These are phyloP conservation scores for Rhodosporidiobolus odoratus DNA, from an alignment of 768 basidiomycete genomes.

Conservation along the genomic window DNA sequence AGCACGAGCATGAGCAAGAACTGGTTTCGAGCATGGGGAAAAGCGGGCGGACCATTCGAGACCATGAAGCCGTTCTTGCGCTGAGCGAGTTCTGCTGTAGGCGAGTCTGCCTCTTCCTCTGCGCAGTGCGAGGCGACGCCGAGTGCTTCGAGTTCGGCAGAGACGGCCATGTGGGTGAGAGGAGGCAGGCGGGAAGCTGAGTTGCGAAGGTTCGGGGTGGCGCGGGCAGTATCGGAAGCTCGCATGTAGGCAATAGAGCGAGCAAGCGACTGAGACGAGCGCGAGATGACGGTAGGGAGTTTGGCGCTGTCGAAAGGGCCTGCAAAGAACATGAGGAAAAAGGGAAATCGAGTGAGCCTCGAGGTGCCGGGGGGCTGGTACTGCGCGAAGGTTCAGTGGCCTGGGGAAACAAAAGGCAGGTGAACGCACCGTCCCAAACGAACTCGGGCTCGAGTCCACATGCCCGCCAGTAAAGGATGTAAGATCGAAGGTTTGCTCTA, in stretches of 20 bases:
- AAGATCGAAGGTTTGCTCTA: neutral
- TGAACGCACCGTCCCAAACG: slow-evolving; percentile 31
- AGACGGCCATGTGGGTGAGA: slow-evolving; percentile 18
- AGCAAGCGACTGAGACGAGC: slow-evolving; percentile 20
- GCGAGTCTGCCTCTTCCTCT: slow-evolving; percentile 31
- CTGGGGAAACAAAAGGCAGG: no score
- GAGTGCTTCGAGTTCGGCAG: slow-evolving; percentile 18
- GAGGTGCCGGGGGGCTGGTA: no score
- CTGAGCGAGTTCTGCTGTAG: slow-evolving; percentile 34
- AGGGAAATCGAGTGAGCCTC: no score
- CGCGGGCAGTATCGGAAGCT: slow-evolving; percentile 2
- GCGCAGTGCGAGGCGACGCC: slow-evolving; percentile 11
- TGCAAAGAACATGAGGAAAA: neutral
- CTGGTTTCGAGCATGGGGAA: neutral
- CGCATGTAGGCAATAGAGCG: slow-evolving; percentile 30
- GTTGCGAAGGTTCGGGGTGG: neutral
- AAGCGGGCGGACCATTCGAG: slow-evolving; percentile 21
- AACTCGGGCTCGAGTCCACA: slow-evolving; percentile 29
- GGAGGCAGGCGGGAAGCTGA: slow-evolving; percentile 7
- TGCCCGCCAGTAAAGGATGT: slow-evolving; percentile 22
- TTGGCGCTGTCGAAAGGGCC: slow-evolving; percentile 30
- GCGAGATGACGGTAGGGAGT: slow-evolving; percentile 24
- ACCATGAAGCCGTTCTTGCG: slow-evolving; percentile 20
- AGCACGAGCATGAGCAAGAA: neutral
- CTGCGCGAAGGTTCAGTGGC: no score